Evolutionary conservation across 768 basidiomycete species (phyloP).

Genomic region (Pisolithus orientalis): DNA sequence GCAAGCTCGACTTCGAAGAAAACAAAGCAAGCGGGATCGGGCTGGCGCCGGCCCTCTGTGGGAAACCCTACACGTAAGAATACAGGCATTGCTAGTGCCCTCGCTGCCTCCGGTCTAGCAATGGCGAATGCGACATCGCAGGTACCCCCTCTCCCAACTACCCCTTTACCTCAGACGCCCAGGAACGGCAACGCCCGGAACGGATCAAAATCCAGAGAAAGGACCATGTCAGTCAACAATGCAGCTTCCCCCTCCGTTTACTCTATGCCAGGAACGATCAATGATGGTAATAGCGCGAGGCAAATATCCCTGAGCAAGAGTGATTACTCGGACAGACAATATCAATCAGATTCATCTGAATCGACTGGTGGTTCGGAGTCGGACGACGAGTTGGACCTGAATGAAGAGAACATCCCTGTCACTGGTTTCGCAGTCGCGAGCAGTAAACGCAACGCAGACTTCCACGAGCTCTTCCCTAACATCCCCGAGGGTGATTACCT

Average conservation of each 20-base stretch:
- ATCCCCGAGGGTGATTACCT: slow-evolving; percentile 96
- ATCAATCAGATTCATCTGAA: slow-evolving; percentile 10
- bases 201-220: slow-evolving; percentile 6
- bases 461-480: slow-evolving; percentile 85
- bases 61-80: slow-evolving; percentile 28
- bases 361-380: slow-evolving; percentile 29
- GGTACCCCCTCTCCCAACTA: slow-evolving; percentile 31
- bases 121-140: slow-evolving; percentile 55
- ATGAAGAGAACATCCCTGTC: slow-evolving; percentile 72
- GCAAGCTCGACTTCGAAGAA: slow-evolving; percentile 22
- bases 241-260: slow-evolving; percentile 3
- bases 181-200: slow-evolving; percentile 15
- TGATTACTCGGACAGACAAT: slow-evolving; percentile 24
- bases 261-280: slow-evolving; percentile 9
- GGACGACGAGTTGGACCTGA: slow-evolving; percentile 29
- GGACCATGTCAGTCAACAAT: slow-evolving; percentile 1
- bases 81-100: slow-evolving; percentile 58
- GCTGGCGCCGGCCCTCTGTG: slow-evolving; percentile 9
- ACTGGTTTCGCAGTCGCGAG: slow-evolving; percentile 98
- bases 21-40: slow-evolving; percentile 5
- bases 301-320: slow-evolving; percentile 13
- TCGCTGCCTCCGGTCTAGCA: slow-evolving; percentile 59
- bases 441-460: slow-evolving; percentile 89
- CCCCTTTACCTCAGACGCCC: slow-evolving; percentile 8
- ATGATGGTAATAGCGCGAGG: slow-evolving; percentile 8